These are phyloP conservation scores for Dendrocalamus sinicus DNA, from an alignment of 176 grass and related monocot species.

Conservation along the genomic window DNA sequence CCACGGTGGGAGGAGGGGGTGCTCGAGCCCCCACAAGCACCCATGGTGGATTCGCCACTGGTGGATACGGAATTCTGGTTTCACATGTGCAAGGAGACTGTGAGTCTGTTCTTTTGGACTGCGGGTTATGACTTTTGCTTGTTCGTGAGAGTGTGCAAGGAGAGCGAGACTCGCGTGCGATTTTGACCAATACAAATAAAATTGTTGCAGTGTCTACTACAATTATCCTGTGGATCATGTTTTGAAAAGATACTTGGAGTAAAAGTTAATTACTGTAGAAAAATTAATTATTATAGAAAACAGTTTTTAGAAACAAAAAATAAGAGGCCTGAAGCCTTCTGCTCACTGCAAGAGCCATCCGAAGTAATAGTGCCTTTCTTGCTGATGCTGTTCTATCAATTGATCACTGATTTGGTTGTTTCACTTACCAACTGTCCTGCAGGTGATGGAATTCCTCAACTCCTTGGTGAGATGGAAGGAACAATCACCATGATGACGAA, in stretches of 20 bases:
- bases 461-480: slow-evolving; percentile 60
- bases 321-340: slow-evolving; percentile 40
- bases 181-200: no score
- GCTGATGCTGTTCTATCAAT: neutral
- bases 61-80: slow-evolving; percentile 72
- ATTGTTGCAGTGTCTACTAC: no score
- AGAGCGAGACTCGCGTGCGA: rapidly evolving
- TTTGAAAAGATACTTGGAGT: no score
- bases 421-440: neutral
- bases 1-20: no score
- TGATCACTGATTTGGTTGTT: neutral
- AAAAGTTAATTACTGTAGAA: no score
- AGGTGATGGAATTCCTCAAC: slow-evolving; percentile 68
- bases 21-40: no score
- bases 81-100: slow-evolving; percentile 57
- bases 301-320: no score
- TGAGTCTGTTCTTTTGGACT: no score
- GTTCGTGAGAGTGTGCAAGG: no score
- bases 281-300: no score
- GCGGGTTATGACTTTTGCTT: rapidly evolving
- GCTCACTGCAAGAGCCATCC: slow-evolving; percentile 55
- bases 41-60: no score
- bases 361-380: slow-evolving; percentile 41
- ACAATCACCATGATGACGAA: slow-evolving; percentile 19
- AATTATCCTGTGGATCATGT: rapidly evolving